These are phyloP conservation scores for Sordariomycetes sp. DNA, from an alignment of 2,329 filamentous ascomycete genomes.

Conservation along the genomic window DNA sequence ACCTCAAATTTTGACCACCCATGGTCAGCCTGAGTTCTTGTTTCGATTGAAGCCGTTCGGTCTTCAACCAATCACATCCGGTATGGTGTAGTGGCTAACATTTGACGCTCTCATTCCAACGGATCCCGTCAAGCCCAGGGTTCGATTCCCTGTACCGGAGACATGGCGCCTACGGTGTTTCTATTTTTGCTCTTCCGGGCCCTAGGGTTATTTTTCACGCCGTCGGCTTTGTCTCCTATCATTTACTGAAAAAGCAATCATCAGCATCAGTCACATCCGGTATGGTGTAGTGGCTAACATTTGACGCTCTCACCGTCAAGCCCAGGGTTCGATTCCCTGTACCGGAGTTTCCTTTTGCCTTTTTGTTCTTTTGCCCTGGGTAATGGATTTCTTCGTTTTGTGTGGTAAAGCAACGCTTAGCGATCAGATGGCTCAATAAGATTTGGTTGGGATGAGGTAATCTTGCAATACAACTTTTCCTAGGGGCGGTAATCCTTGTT, in stretches of 20 bases:
- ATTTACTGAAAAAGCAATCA: too few relatives aligned
- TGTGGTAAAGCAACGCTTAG: too few relatives aligned
- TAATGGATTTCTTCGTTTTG: slow-evolving; percentile 1
- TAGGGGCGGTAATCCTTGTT: too few relatives aligned
- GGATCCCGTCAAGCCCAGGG: slow-evolving; percentile 8
- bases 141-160: slow-evolving; percentile 13
- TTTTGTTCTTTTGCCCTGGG: slow-evolving; percentile 1
- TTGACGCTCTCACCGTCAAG: slow-evolving; percentile 18
- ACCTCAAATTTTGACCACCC: background rate
- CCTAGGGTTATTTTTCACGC: background rate
- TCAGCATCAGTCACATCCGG: too few relatives aligned
- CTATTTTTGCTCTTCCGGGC: background rate
- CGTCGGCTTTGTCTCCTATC: background rate
- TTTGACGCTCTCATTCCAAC: slow-evolving; percentile 21
- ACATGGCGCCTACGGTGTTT: too few relatives aligned
- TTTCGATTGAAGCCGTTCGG: too few relatives aligned
- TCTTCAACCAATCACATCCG: too few relatives aligned
- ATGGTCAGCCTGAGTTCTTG: too few relatives aligned
- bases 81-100: slow-evolving; percentile 24
- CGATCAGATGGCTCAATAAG: too few relatives aligned
- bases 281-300: slow-evolving; percentile 25
- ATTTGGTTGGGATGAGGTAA: too few relatives aligned
- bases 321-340: slow-evolving; percentile 1
- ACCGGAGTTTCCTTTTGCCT: background rate
- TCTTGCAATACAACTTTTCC: too few relatives aligned